These are phyloP conservation scores for Limonium bicolor DNA, from an alignment of 148 eudicot genomes.

Conservation along the genomic window DNA sequence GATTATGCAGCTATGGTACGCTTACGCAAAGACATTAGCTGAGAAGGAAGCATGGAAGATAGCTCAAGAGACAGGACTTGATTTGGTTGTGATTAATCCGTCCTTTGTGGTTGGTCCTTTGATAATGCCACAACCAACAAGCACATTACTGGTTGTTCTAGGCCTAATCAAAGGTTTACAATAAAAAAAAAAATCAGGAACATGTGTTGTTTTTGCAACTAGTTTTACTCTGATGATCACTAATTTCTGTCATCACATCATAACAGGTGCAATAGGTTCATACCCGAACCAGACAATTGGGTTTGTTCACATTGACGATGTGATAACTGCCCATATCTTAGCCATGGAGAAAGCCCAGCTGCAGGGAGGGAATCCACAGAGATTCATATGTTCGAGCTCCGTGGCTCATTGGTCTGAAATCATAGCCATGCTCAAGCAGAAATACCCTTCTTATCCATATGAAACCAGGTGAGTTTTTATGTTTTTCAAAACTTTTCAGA, in stretches of 20 bases:
- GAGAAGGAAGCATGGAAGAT: conserved; percentile 76
- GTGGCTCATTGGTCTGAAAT: conserved; percentile 90
- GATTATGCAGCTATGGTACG: conserved; percentile 71
- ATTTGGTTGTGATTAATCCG: conserved; percentile 84
- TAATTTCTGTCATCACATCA: too few relatives aligned
- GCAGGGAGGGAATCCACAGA: conserved; percentile 21
- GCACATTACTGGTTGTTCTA: conserved; percentile 52
- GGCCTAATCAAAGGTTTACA: conserved; percentile 68
- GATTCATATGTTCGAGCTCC: conserved; percentile 64
- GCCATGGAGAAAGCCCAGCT: conserved; percentile 76
- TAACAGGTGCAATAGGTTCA: conserved; percentile 42
- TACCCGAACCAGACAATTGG: conserved; percentile 63
- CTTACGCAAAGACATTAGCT: conserved; percentile 79
- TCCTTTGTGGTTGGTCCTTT: conserved; percentile 75
- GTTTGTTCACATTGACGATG: conserved; percentile 80
- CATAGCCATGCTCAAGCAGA: conserved; percentile 61
- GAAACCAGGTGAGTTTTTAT: conserved; percentile 35
- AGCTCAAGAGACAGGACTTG: conserved; percentile 56
- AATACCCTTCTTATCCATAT: conserved; percentile 62
- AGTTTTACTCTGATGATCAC: too few relatives aligned
- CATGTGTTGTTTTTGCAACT: too few relatives aligned
- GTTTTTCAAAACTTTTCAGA: too few relatives aligned
- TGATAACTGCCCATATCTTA: conserved; percentile 53
- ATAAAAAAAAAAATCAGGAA: too few relatives aligned
- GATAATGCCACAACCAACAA: conserved; percentile 81